Base-by-base conservation (phyloP, 2,329 filamentous ascomycete species). In the Lachnellula cervina region DNA sequence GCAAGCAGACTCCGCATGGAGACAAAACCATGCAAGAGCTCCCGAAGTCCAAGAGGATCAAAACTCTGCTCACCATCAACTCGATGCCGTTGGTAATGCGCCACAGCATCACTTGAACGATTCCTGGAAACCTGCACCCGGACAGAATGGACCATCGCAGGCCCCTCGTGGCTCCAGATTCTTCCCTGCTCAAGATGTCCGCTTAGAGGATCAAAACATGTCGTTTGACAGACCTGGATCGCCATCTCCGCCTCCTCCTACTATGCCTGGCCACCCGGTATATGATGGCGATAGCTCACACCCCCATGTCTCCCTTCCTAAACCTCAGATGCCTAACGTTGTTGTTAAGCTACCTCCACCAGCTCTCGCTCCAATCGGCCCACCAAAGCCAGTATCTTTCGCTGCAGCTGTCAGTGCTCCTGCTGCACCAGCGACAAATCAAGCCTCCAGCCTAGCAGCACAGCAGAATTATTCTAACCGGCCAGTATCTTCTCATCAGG, bases 261-360 rank as follows among this genome's bases (percentile, higher is more conserved):
- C 82, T 19, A 83, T 82, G 71, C 79, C 82, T 59, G 84, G 80
- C 9, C 88, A 92, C 65, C 88, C 88, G 5, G 88, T 80, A 2
- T 89, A 88, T 62, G 83, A 86, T 62, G 86, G 87, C 32, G 82
- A 89, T 64, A 76, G 74, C 1, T 73, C 74, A 35, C 83, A 80
- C 56, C 88, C 89, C 3, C 80, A 86, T 55, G 88, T 92, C 7
- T 84, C 82, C 37, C 73, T 92, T 8, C 89, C 89, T 0, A 81
- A 77, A 38, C 83, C 84, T 7, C 80, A 86, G 23, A 46, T n/a
- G 53, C 89, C 90, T 34, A 81, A 90, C 23, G 92, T 97, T 13
- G 81, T 90, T 25, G 92, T 97, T 13, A 90, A 87, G 68, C 79
- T 97, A 4, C 92, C 89, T 7, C 68, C 74, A 23, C 73, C 76